These are phyloP conservation scores for Puccinia triticina DNA, from an alignment of 1,284 basidiomycete species.

Conservation along the genomic window DNA sequence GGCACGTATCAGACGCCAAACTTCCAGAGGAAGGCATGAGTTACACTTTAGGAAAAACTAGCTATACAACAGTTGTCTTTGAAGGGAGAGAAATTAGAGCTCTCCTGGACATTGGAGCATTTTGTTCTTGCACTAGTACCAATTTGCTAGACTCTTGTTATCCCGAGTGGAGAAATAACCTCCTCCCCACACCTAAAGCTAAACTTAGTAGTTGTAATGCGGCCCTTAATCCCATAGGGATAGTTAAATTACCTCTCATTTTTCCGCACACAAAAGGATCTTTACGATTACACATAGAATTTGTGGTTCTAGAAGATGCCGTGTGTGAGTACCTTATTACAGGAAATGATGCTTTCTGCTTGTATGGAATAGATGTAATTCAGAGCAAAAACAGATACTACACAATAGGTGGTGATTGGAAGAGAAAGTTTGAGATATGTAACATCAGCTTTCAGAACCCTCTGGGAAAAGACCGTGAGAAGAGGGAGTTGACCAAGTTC, in stretches of 20 bases:
- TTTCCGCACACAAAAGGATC: no score
- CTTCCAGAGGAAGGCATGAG: background rate
- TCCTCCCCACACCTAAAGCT: background rate
- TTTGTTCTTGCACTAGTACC: background rate
- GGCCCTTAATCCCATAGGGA: background rate
- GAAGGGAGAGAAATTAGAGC: background rate
- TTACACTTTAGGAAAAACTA: conserved; percentile 6
- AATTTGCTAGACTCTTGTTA: background rate
- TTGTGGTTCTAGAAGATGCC: background rate
- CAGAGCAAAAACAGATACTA: conserved; percentile 25
- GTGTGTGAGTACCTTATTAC: conserved; percentile 2
- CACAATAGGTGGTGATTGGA: conserved; percentile 31
- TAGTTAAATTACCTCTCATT: no score
- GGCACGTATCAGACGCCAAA: background rate
- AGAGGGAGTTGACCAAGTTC: no score
- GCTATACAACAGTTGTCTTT: background rate
- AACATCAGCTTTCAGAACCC: background rate
- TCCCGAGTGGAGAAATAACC: background rate
- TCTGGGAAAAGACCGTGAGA: no score
- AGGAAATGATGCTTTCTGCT: conserved; percentile 17
- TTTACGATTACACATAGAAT: no score
- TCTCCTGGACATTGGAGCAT: background rate
- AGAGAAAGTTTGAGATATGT: conserved; percentile 20
- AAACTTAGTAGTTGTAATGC: conserved; percentile 25
- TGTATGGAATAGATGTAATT: conserved; percentile 15